Evolutionary conservation across 129 eudicot genomes (phyloP), one percentile per base, ranked within the genome.

Genomic region (Pittosporum tobira): DNA sequence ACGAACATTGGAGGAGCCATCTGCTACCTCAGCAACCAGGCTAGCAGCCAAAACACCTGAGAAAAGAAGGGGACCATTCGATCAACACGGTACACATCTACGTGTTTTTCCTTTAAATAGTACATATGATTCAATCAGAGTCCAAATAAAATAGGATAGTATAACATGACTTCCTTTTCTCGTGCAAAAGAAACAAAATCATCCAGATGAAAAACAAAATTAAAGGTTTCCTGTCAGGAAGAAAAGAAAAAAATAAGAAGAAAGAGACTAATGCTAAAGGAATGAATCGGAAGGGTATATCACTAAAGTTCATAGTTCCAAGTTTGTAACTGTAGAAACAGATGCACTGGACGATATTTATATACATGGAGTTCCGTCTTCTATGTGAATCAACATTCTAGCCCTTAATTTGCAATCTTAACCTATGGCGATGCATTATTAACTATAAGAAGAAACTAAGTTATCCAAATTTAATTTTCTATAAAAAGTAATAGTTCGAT

Each of bases 1-100:
- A 24, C 99, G 87, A 57, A 91, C 90, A 29, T 91, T 91, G 13
- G 96, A 91, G 23, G 96, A 87, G 49, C 96, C 99, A 60, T 89
- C 99, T 6, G 88, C 85, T 45, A 91, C 83, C 78, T 91, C 96
- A 13, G 83, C 79, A 78, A 91, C 74, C 16, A 87, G 80, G 42
- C 77, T 76, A 52, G 88, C 74, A 28, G 53, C 70, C 65, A 91
- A 56, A 51, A 69, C 54, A 74, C 94, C 95, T 91, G 74, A 29
- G 23, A 27, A 51, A 70, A 57, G 4, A 53, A 19, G 16, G 10
- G 16, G 10, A 19, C 6, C 31, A 51, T 43, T 22, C 9, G 24
- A 23, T 48, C 22, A 29, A 36, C 18, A 34, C 21, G n/a, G n/a
- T n/a, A n/a, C n/a, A n/a, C n/a, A n/a, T n/a, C n/a, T n/a, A n/a